Evolutionary conservation across 176 grass and related monocot genomes (phyloP).

Genomic region (Phoenix dactylifera): DNA sequence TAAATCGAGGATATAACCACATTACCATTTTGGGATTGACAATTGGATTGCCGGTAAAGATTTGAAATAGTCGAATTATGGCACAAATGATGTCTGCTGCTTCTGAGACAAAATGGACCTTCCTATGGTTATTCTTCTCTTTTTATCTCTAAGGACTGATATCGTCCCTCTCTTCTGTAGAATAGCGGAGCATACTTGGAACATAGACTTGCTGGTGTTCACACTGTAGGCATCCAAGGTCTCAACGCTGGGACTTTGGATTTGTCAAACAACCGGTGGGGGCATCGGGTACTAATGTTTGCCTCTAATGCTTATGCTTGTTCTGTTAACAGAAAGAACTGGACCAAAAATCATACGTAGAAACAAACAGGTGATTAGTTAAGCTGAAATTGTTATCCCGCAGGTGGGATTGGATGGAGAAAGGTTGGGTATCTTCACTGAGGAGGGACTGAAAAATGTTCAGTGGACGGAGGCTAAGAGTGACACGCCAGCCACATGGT

Average conservation of each 20-base stretch:
- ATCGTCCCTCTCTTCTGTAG: constrained; percentile 13
- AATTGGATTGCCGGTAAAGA: constrained; percentile 26
- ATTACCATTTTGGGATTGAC: constrained; percentile 37
- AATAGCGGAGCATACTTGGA: constrained; percentile 84
- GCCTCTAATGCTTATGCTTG: neutral
- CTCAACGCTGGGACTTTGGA: constrained; percentile 81
- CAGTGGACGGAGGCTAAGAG: constrained; percentile 33
- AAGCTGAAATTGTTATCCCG: neutral
- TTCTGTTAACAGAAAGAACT: too few species aligned
- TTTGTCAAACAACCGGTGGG: constrained; percentile 58
- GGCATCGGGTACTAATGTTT: constrained; percentile 34
- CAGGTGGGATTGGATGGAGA: constrained; percentile 53
- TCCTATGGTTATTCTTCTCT: too few species aligned
- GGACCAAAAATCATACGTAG: too few species aligned
- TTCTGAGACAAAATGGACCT: too few species aligned
- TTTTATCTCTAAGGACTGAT: neutral
- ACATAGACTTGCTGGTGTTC: constrained; percentile 47
- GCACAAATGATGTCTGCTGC: too few species aligned
- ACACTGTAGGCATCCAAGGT: constrained; percentile 36
- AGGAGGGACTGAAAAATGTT: constrained; percentile 32
- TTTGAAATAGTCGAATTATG: too few species aligned
- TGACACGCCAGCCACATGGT: constrained; percentile 47
- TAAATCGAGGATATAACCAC: constrained; percentile 54
- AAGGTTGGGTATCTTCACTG: constrained; percentile 24
- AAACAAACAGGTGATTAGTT: too few species aligned